These are phyloP conservation scores for Teratosphaeria zuluensis DNA, from an alignment of 2,329 filamentous ascomycete species.

Conservation along the genomic window DNA sequence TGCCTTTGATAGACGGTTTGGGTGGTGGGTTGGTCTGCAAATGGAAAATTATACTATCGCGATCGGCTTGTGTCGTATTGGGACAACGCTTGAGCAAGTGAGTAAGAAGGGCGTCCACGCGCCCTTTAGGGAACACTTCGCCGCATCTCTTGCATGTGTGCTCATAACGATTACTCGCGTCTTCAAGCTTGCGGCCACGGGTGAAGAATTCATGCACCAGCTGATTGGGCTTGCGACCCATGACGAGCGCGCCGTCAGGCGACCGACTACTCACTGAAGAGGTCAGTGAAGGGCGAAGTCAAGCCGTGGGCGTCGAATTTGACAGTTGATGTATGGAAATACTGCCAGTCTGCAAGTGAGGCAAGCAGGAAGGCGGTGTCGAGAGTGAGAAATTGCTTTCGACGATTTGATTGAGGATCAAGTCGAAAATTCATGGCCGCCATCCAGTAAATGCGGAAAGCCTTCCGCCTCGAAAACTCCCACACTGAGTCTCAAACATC, in stretches of 20 bases:
- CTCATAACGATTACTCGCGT: conserved; percentile 84
- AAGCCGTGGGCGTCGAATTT: background rate
- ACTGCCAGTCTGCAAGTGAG: background rate
- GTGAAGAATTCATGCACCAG: conserved; percentile 83
- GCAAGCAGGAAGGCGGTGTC: background rate
- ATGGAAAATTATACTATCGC: conserved; percentile 43
- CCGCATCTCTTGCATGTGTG: conserved; percentile 55
- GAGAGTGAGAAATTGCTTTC: background rate
- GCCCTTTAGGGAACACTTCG: conserved; percentile 65
- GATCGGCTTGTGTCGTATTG: conserved; percentile 49
- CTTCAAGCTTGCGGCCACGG: conserved; percentile 73
- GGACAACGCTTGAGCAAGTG: conserved; percentile 84
- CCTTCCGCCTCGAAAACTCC: background rate
- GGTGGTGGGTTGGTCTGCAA: conserved; percentile 4
- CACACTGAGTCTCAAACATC: background rate
- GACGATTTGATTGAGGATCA: background rate
- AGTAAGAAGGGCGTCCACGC: conserved; percentile 69
- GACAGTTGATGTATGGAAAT: background rate
- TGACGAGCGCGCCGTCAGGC: conserved; percentile 24
- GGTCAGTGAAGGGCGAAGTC: conserved; percentile 1
- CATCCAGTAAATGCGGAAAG: background rate
- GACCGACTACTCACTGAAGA: conserved; percentile 5
- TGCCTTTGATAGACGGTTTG: background rate
- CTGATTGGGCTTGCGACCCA: conserved; percentile 77
- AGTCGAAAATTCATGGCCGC: background rate